A percentile compares a stretch with the other conserved stretches of the same genome.
These are phyloP conservation scores for Colletotrichum graminicola DNA, from an alignment of 2,329 filamentous ascomycete genomes.

Conservation along the genomic window DNA sequence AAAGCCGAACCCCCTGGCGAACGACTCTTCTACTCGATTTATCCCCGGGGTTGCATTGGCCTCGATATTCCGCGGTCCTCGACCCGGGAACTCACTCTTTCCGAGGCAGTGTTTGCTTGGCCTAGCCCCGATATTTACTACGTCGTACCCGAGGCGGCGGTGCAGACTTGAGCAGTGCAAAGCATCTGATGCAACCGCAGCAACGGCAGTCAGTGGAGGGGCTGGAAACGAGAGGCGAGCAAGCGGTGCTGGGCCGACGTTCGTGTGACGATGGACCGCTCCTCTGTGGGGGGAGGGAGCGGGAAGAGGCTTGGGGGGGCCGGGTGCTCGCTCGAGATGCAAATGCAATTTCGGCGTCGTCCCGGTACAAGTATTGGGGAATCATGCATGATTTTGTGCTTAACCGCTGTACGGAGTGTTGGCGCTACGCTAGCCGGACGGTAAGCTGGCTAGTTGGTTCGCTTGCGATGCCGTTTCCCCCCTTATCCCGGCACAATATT, in stretches of 20 bases:
- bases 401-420: background rate
- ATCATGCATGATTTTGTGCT: conserved; percentile 3
- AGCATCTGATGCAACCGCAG: conserved; percentile 1
- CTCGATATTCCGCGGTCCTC: background rate
- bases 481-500: background rate
- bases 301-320: conserved; percentile 9
- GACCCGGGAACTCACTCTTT: background rate
- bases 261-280: conserved; percentile 18
- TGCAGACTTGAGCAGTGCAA: background rate
- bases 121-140: background rate
- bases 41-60: background rate
- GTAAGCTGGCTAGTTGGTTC: background rate
- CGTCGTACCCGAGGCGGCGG: conserved; percentile 16
- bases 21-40: background rate
- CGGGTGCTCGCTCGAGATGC: background rate
- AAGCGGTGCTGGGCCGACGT: background rate
- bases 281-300: conserved; percentile 15
- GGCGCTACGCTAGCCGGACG: too few species aligned
- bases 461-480: background rate
- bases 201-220: background rate
- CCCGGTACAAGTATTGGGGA: too few species aligned
- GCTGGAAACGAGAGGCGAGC: conserved; percentile 9
- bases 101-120: background rate
- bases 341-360: background rate
- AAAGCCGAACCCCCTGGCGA: background rate